A percentile compares a stretch with the other conserved stretches of the same genome.
phyloP scores from a whole-genome alignment of 2,329 filamentous ascomycete genomes.

The Penicillium glabrum region DNA sequence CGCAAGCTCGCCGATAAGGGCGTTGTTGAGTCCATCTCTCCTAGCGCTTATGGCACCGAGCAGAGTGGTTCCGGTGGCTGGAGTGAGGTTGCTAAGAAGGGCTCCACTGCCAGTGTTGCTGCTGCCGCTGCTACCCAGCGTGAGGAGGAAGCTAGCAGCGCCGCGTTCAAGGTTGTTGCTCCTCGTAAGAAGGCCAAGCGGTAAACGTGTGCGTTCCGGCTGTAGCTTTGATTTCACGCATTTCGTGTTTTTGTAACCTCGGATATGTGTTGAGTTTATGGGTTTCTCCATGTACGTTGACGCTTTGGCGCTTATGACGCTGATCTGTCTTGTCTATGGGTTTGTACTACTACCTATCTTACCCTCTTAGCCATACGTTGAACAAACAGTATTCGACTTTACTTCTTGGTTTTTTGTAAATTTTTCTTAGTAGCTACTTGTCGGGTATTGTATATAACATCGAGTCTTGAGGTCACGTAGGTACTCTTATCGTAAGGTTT shows the following conservation, averaged over 20 bases:
- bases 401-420: not conserved
- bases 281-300: not conserved
- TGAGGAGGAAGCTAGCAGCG: slow-evolving; percentile 45
- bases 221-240: not conserved
- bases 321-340: not conserved
- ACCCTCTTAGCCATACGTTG: not conserved
- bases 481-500: too few species aligned
- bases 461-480: too few species aligned
- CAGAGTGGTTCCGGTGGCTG: slow-evolving; percentile 68
- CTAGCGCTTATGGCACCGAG: slow-evolving; percentile 51
- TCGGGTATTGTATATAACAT: too few species aligned
- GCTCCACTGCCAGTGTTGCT: slow-evolving; percentile 40
- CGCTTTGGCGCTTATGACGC: not conserved
- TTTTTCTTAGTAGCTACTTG: too few species aligned
- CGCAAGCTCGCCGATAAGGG: slow-evolving; percentile 93
- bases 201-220: slow-evolving; percentile 45
- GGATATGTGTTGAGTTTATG: not conserved
- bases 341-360: slow-evolving; percentile 2
- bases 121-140: slow-evolving; percentile 42
- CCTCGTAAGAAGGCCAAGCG: slow-evolving; percentile 86
- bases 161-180: slow-evolving; percentile 85
- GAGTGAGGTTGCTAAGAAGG: slow-evolving; percentile 98
- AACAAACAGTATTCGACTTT: not conserved
- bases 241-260: not conserved
- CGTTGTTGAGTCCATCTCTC: slow-evolving; percentile 65